Conservation (phyloP, 179 eudicot species). For the Gypsophila paniculata region DNA sequence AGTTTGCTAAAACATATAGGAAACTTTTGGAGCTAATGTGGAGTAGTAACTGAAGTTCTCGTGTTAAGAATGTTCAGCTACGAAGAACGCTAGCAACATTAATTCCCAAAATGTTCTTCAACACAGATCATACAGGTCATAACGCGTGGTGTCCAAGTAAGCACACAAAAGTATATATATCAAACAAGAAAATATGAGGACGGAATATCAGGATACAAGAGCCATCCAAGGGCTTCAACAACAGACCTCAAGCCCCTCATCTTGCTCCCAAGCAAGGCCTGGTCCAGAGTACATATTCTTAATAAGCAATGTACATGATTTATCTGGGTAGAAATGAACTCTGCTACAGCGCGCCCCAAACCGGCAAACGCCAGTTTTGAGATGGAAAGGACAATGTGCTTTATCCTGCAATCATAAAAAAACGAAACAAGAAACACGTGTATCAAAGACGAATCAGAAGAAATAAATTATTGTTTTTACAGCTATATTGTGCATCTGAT, state of each 20-base stretch:
- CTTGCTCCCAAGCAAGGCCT: slow-evolving; percentile 94
- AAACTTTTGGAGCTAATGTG: no score
- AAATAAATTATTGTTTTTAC: no score
- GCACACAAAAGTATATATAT: slow-evolving; percentile 5
- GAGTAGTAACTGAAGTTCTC: no score
- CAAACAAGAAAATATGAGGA: slow-evolving; percentile 15
- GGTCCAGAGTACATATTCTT: slow-evolving; percentile 95
- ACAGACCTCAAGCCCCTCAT: slow-evolving; percentile 99
- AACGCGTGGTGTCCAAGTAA: no score
- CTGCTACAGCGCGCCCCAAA: slow-evolving; percentile 86
- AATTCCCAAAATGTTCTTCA: no score
- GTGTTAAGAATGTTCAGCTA: no score
- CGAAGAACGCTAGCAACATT: no score
- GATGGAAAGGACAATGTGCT: slow-evolving; percentile 96
- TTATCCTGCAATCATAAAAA: slow-evolving; percentile 69
- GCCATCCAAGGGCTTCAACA: slow-evolving; percentile 66
- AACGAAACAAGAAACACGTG: not conserved
- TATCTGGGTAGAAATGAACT: slow-evolving; percentile 90
- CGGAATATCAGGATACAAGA: slow-evolving; percentile 68
- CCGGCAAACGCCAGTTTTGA: slow-evolving; percentile 95
- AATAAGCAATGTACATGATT: slow-evolving; percentile 78
- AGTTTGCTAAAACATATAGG: no score
- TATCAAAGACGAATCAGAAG: not conserved
- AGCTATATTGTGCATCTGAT: not conserved
- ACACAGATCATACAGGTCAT: no score